Evolutionary conservation across 148 eudicot species (phyloP).

Genomic region (Selenicereus undatus): DNA sequence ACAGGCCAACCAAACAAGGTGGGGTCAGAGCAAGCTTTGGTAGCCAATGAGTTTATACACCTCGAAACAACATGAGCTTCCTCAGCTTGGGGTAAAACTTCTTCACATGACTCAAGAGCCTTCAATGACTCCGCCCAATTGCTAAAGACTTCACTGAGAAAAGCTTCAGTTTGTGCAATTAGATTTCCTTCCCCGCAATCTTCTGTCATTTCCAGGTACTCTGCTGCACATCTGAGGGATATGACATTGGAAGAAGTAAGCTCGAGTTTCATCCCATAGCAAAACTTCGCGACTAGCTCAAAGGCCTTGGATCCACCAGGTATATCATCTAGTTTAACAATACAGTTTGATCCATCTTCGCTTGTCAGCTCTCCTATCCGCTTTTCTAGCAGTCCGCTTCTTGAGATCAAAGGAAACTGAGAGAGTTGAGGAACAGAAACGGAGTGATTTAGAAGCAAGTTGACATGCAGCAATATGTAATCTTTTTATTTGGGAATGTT

Average conservation of each 20-base stretch:
- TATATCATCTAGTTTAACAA: constrained; percentile 46
- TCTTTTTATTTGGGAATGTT: background rate
- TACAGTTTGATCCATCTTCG: constrained; percentile 37
- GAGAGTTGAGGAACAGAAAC: background rate
- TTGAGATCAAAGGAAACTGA: constrained; percentile 68
- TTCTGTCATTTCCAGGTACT: constrained; percentile 65
- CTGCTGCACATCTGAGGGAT: constrained; percentile 61
- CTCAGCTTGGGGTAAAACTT: constrained; percentile 51
- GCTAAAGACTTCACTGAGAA: constrained; percentile 53
- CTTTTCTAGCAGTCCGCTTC: constrained; percentile 60
- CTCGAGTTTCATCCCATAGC: constrained; percentile 67
- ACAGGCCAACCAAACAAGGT: constrained; percentile 45
- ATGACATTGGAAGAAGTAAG: constrained; percentile 56
- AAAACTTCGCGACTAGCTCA: constrained; percentile 58
- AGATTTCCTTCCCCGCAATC: constrained; percentile 71
- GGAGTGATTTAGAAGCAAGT: background rate
- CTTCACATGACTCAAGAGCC: constrained; percentile 59
- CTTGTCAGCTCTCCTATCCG: constrained; percentile 41
- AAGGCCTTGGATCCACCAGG: constrained; percentile 71
- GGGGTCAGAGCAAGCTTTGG: constrained; percentile 54
- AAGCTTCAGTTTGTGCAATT: constrained; percentile 48
- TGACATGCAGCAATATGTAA: background rate
- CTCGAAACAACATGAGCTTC: constrained; percentile 51
- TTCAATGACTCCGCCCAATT: constrained; percentile 62
- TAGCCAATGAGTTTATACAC: constrained; percentile 60